Evolutionary conservation across 202 grass and related monocot genomes (phyloP).

Genomic region (Carex sylvatica): DNA sequence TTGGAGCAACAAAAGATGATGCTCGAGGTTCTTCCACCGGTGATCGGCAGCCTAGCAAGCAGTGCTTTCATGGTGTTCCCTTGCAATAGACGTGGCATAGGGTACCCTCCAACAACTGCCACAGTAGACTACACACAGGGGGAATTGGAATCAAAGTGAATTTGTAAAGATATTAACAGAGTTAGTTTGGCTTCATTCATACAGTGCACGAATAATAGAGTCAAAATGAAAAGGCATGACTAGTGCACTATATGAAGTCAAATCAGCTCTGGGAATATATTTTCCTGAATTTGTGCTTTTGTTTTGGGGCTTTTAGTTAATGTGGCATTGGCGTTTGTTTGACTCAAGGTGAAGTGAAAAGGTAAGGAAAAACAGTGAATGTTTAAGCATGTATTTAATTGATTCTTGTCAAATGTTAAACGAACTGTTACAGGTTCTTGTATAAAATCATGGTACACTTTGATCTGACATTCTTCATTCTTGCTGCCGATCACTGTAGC

Average conservation of each 20-base stretch:
- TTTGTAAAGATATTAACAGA: neutral
- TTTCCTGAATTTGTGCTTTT: neutral
- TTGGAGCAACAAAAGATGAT: constrained; percentile 42
- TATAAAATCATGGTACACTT: neutral
- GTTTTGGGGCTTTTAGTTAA: neutral
- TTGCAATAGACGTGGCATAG: constrained; percentile 58
- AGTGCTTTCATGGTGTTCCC: constrained; percentile 69
- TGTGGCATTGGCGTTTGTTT: neutral
- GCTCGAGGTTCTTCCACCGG: constrained; percentile 53
- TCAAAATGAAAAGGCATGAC: too few species aligned
- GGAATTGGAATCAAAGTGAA: constrained; percentile 15
- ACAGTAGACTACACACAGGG: constrained; percentile 17
- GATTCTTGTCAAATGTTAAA: neutral
- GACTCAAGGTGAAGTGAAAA: neutral
- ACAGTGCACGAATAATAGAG: too few species aligned
- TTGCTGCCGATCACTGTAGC: too few species aligned
- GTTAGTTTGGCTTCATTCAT: too few species aligned
- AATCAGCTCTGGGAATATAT: too few species aligned
- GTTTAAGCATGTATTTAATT: neutral
- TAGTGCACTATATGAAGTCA: too few species aligned
- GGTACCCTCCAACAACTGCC: constrained; percentile 46
- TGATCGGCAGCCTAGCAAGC: constrained; percentile 50
- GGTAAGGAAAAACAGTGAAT: neutral
- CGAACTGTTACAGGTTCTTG: neutral
- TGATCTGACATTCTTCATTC: too few species aligned